Conservation (phyloP, 257 asterid species). For the Plantago ovata region DNA sequence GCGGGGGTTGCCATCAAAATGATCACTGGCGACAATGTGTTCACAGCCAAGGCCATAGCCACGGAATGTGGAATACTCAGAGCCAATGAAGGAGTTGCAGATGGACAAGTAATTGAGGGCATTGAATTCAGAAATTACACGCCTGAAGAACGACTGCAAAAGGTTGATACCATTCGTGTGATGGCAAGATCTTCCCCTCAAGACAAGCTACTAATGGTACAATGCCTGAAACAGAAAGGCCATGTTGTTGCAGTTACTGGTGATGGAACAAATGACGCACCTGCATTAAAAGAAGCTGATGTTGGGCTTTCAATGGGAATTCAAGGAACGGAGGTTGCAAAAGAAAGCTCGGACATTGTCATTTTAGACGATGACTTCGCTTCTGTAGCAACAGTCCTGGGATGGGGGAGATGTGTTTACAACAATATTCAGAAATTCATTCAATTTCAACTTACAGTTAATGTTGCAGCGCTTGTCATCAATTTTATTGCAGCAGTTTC, state of each 20-base stretch:
- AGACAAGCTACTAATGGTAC: constrained; percentile 53
- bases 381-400: constrained; percentile 47
- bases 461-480: constrained; percentile 54
- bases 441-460: constrained; percentile 77
- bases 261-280: constrained; percentile 55
- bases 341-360: constrained; percentile 66
- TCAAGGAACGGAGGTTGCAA: constrained; percentile 58
- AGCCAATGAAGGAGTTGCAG: constrained; percentile 7
- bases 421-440: constrained; percentile 66
- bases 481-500: constrained; percentile 71
- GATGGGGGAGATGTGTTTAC: constrained; percentile 70
- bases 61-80: constrained; percentile 61
- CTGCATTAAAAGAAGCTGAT: constrained; percentile 57
- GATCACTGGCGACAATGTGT: constrained; percentile 57
- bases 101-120: constrained; percentile 51
- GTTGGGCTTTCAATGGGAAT: constrained; percentile 63
- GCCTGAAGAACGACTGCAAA: constrained; percentile 30
- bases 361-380: constrained; percentile 61
- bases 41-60: constrained; percentile 63
- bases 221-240: constrained; percentile 45
- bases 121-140: constrained; percentile 39
- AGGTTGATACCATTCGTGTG: constrained; percentile 40
- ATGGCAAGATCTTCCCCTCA: constrained; percentile 63
- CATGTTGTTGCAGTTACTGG: constrained; percentile 82
- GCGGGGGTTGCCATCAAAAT: constrained; percentile 62